Base-by-base conservation (phyloP, 148 eudicot genomes). In the Suaeda aralocaspica region DNA sequence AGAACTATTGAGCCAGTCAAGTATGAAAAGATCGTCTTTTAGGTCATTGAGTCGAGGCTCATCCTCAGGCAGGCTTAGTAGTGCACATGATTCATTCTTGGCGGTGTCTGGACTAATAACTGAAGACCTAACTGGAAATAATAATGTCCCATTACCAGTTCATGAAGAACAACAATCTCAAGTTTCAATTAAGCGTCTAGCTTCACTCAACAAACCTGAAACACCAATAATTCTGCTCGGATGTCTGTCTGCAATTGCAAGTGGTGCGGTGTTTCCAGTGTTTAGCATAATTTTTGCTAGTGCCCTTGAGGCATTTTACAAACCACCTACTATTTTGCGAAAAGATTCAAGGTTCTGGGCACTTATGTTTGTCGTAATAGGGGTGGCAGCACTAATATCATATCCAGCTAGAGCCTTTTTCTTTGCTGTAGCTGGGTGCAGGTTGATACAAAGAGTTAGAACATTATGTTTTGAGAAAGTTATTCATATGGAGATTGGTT, bases 401-500 rank as follows among this genome's bases (percentile, higher is more conserved):
- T 57, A 74, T 59, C 78, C 78, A 25, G 67, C 71, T 29, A 64
- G 75, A 56, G 41, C 63, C 56, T 79, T 74, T 48, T 74, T 79
- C 71, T 79, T 79, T 70, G 67, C 78, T 9, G 68, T 74, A 30
- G 82, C 82, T 33, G 82, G 82, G 0, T 74, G 72, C 16, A 74
- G 69, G 60, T 29, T 79, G 46, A 74, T 79, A 51, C 59, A 49
- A 59, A 49, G 78, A 51, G 65, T 79, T 12, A 76, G 96, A 78
- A 71, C 84, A 31, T 71, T 83, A 79, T 88, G 93, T 67, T 92
- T 92, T 64, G 81, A 84, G 70, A 92, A 79, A 71, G 88, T 87
- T 68, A 76, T 92, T 21, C n/a, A 58, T 42, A 91, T 91, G 97
- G 97, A 91, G 78, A 79, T 91, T 9, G 76, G 86, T 53, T 91